A percentile compares a stretch with the other conserved stretches of the same genome.
These are phyloP conservation scores for Trapa bicornis DNA, from an alignment of 345 rosid genomes.

Conservation along the genomic window DNA sequence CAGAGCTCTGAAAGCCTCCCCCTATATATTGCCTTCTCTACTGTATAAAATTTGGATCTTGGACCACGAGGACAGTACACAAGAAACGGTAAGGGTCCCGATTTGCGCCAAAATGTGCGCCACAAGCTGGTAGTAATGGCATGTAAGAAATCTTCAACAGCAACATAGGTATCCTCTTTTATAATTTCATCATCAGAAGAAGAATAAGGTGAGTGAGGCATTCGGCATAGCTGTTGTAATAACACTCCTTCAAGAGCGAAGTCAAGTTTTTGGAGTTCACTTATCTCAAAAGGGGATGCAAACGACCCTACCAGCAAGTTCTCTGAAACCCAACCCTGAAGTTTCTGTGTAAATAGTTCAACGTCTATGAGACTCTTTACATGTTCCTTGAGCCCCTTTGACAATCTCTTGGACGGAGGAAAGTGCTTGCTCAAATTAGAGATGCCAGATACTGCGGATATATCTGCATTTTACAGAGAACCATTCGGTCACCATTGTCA, in stretches of 20 bases:
- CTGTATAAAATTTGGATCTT: conserved; percentile 40
- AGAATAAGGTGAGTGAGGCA: conserved; percentile 36
- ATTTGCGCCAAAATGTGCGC: conserved; percentile 56
- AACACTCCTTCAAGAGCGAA: conserved; percentile 52
- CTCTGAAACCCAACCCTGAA: conserved; percentile 38
- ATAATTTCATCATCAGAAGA: conserved; percentile 10
- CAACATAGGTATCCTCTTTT: conserved; percentile 34
- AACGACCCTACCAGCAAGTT: conserved; percentile 21
- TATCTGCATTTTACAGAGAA: conserved; percentile 23
- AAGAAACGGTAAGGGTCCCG: conserved; percentile 35
- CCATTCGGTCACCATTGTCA: neutral
- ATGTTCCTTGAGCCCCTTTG: conserved; percentile 39
- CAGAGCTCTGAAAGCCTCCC: conserved; percentile 40
- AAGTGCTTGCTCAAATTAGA: conserved; percentile 31
- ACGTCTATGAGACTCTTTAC: conserved; percentile 22
- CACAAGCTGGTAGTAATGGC: conserved; percentile 36
- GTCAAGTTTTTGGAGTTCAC: conserved; percentile 44
- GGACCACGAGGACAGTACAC: conserved; percentile 33
- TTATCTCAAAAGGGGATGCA: conserved; percentile 32
- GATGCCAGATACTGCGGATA: conserved; percentile 35
- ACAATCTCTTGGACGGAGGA: conserved; percentile 31
- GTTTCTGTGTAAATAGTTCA: conserved; percentile 25
- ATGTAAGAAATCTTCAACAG: conserved; percentile 50
- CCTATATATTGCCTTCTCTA: conserved; percentile 39
- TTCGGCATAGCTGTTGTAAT: conserved; percentile 45